phyloP scores from a whole-genome alignment of 2,329 filamentous ascomycete genomes.

The Sordariomycetes sp. region DNA sequence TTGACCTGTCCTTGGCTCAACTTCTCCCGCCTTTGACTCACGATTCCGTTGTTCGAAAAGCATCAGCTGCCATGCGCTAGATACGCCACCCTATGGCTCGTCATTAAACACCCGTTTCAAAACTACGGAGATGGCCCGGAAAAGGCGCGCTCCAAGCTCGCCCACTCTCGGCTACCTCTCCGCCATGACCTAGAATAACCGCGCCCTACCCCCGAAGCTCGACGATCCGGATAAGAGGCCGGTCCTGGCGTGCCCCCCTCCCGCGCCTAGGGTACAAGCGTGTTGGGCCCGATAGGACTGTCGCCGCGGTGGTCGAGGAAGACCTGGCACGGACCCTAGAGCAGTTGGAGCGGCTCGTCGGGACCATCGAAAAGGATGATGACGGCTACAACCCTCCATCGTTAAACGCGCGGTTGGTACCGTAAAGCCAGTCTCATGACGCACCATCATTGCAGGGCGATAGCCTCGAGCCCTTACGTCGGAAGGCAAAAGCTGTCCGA shows the following conservation, averaged over 20 bases:
- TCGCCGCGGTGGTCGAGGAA: slow-evolving; percentile 13
- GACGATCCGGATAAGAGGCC: slow-evolving; percentile 15
- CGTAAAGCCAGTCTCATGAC: slow-evolving; percentile 16
- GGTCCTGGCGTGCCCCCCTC: background rate
- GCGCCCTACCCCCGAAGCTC: slow-evolving; percentile 22
- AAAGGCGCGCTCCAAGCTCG: slow-evolving; percentile 20
- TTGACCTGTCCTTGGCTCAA: too few species aligned
- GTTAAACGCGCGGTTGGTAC: slow-evolving; percentile 19
- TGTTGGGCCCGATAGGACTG: slow-evolving; percentile 4
- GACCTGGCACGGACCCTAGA: slow-evolving; percentile 21
- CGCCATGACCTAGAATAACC: slow-evolving; percentile 20
- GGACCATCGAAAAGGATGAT: slow-evolving; percentile 22
- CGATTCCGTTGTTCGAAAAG: background rate
- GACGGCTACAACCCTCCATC: slow-evolving; percentile 20
- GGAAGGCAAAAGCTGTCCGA: too few species aligned
- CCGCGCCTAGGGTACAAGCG: background rate
- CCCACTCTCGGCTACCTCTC: slow-evolving; percentile 22
- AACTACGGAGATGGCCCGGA: slow-evolving; percentile 19
- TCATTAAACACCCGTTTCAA: background rate
- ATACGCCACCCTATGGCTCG: too few species aligned
- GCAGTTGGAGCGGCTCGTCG: slow-evolving; percentile 22
- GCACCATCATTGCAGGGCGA: too few species aligned
- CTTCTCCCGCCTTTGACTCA: too few species aligned
- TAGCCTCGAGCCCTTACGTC: too few species aligned
- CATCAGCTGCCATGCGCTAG: background rate